Conservation (phyloP, 495 filamentous ascomycete genomes). For the Talaromyces ruber region DNA sequence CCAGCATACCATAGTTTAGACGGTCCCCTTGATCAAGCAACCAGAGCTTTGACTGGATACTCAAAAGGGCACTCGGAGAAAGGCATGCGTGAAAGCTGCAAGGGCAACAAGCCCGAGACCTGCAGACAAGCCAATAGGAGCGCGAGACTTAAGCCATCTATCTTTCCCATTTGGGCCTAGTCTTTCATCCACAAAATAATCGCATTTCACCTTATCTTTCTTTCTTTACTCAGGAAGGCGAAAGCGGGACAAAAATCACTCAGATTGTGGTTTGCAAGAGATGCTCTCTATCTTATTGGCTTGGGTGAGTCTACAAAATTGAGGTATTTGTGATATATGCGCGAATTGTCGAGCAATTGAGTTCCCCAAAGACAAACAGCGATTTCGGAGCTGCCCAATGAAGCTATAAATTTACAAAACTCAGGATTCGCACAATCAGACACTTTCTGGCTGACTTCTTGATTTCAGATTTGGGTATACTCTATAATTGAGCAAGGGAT, state of each 20-base stretch:
- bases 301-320: background rate
- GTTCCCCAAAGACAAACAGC: background rate
- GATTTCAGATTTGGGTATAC: background rate
- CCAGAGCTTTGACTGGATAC: background rate
- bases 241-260: background rate
- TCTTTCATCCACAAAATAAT: background rate
- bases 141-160: background rate
- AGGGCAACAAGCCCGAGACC: background rate
- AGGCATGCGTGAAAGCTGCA: background rate
- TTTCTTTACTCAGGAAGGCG: background rate
- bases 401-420: background rate
- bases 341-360: constrained; percentile 1
- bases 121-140: background rate
- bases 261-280: background rate
- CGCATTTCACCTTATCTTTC: background rate
- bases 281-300: background rate
- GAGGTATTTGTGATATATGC: background rate
- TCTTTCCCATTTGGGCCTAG: background rate
- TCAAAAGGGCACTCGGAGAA: background rate
- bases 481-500: background rate
- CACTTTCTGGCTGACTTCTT: background rate
- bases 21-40: background rate
- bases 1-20: constrained; percentile 1
- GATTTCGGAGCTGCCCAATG: background rate
- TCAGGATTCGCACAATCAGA: background rate